Base-by-base conservation (phyloP, 306 rosid species). In the Acmispon strigosus region DNA sequence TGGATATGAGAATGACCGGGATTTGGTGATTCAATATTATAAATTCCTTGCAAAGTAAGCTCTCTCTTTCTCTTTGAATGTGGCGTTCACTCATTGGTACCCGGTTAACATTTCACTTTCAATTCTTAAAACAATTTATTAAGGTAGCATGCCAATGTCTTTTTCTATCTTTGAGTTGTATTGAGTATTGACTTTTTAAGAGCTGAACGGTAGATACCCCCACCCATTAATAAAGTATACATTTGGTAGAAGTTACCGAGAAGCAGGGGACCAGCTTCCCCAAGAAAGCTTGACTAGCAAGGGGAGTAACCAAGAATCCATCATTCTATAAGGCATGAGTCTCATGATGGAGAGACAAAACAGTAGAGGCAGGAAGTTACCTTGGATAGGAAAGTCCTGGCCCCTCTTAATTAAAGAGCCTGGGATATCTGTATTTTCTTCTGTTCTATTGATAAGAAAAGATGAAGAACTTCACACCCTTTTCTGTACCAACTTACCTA, bases 1-100 rank as follows among this genome's bases (percentile, higher is more conserved):
- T 10, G 65, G 17, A 29, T 90, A 85, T 51, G 96, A 90, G 82
- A 85, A 76, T 75, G 98, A 92, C 77, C 84, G 7, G 41, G 96
- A 92, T 72, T 64, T 88, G 83, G 83, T 90, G 87, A 77, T 88
- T 84, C 81, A 22, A 10, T 90, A 84, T 55, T 92, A 86, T 76
- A 88, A 82, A 39, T 88, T 92, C 62, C 75, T 90, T 51, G 84
- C 84, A 16, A 78, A 57, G 96, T 92, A 79, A 79, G 90, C 8
- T 24, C 14, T 66, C 58, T 66, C 14, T 80, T 15, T 27, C 27
- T 37, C 17, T 9, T 49, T 32, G 3, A 24, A 16, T 73, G 42
- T 51, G 48, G 8, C 59, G 29, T 42, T 29, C 27, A 13, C 62
- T 64, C 54, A 76, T 57, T 41, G 39, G 27, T 71, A 59, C 49